phyloP scores from a whole-genome alignment of 257 asterid genomes.

The Nicotiana obtusifolia region DNA sequence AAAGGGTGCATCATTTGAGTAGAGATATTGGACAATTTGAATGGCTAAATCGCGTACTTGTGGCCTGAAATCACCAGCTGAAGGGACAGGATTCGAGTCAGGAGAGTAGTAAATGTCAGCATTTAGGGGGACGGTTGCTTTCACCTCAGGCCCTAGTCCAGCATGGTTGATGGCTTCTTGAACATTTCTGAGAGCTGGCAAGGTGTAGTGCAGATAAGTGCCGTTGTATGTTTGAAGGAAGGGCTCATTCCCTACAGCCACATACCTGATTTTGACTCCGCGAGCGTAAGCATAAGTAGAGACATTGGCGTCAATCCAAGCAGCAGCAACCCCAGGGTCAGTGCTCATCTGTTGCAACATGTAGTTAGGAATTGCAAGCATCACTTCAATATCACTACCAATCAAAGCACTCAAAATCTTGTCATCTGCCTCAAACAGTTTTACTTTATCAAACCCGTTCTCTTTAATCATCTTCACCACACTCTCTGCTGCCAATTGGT shows the following conservation, averaged over 20 bases:
- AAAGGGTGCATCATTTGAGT: slow-evolving; percentile 70
- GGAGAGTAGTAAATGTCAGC: slow-evolving; percentile 90
- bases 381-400: slow-evolving; percentile 64
- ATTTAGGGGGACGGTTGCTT: slow-evolving; percentile 78
- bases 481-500: slow-evolving; percentile 43
- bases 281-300: slow-evolving; percentile 52
- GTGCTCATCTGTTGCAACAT: slow-evolving; percentile 73
- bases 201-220: slow-evolving; percentile 45
- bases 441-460: slow-evolving; percentile 73
- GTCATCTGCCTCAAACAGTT: slow-evolving; percentile 82
- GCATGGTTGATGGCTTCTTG: slow-evolving; percentile 75
- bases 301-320: slow-evolving; percentile 84
- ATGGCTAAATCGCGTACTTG: slow-evolving; percentile 67
- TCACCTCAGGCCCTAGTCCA: slow-evolving; percentile 56
- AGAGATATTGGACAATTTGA: slow-evolving; percentile 52
- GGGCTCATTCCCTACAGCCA: slow-evolving; percentile 96
- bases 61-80: slow-evolving; percentile 88
- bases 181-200: slow-evolving; percentile 69
- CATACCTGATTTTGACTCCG: slow-evolving; percentile 83
- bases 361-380: slow-evolving; percentile 80
- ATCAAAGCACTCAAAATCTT: slow-evolving; percentile 48
- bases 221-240: slow-evolving; percentile 74
- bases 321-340: slow-evolving; percentile 49
- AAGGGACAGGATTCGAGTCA: slow-evolving; percentile 70
- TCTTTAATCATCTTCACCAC: slow-evolving; percentile 68